phyloP scores from a whole-genome alignment of 805 yeast species.

The Blastobotrys peoriensis region DNA sequence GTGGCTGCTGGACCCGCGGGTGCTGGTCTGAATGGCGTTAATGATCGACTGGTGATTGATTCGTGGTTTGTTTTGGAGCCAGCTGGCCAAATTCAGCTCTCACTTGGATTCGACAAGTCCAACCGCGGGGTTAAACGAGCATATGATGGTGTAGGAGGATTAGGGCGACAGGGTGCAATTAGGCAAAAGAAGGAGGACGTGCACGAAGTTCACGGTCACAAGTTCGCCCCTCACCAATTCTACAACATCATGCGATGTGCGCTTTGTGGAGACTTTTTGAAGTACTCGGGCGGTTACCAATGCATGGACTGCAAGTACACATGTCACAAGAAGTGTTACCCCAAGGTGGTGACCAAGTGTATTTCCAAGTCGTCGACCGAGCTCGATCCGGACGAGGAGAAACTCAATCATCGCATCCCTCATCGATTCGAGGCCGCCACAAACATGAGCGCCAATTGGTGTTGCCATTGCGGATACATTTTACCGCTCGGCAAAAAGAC shows the following conservation, averaged over 20 bases:
- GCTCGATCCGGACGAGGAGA: constrained; percentile 62
- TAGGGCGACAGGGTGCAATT: constrained; percentile 97
- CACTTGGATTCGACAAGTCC: constrained; percentile 74
- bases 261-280: constrained; percentile 88
- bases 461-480: constrained; percentile 97
- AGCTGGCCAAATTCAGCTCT: constrained; percentile 78
- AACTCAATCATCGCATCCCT: constrained; percentile 92
- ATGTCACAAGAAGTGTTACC: constrained; percentile 73
- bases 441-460: constrained; percentile 97
- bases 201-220: constrained; percentile 94
- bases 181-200: constrained; percentile 81
- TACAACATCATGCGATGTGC: constrained; percentile 98
- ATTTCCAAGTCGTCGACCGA: constrained; percentile 67
- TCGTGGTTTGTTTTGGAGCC: constrained; percentile 94
- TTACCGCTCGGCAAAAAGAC: constrained; percentile 93
- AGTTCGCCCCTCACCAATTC: constrained; percentile 90
- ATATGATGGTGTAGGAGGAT: constrained; percentile 49
- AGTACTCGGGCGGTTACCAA: constrained; percentile 70
- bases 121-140: constrained; percentile 40
- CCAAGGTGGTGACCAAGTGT: constrained; percentile 74
- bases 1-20: constrained; percentile 1
- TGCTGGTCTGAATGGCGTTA: neutral
- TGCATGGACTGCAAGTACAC: constrained; percentile 75
- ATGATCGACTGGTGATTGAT: constrained; percentile 36
- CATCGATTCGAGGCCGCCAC: constrained; percentile 91